These are phyloP conservation scores for Castanospermum australe DNA, from an alignment of 306 rosid species.

Conservation along the genomic window DNA sequence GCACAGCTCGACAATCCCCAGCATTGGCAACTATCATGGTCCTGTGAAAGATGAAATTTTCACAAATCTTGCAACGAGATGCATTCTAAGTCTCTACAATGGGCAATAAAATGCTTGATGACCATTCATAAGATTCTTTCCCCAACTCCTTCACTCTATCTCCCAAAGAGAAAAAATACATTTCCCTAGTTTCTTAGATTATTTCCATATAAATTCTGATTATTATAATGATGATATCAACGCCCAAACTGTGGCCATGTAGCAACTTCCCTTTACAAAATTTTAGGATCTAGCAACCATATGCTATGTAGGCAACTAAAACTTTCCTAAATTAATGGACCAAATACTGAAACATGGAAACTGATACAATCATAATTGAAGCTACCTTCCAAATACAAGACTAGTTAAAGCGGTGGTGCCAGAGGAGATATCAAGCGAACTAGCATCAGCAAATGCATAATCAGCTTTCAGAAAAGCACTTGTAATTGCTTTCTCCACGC, in stretches of 20 bases:
- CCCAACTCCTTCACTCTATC: not conserved
- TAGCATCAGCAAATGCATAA: slow-evolving; percentile 76
- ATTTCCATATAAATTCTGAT: not conserved
- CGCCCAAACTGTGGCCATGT: not conserved
- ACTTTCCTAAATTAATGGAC: not conserved
- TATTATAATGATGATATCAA: not conserved
- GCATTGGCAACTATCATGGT: slow-evolving; percentile 74
- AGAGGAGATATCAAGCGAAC: slow-evolving; percentile 76
- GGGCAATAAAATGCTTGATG: not conserved
- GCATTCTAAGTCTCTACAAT: not conserved
- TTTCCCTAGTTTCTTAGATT: not conserved
- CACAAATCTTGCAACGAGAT: slow-evolving; percentile 1
- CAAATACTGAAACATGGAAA: not conserved
- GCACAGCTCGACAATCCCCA: slow-evolving; percentile 82
- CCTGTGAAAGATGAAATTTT: slow-evolving; percentile 38
- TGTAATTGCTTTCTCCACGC: slow-evolving; percentile 59
- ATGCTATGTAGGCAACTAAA: not conserved
- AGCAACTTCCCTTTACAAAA: not conserved
- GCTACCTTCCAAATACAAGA: slow-evolving; percentile 63
- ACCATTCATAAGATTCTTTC: not conserved
- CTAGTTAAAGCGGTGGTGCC: slow-evolving; percentile 86
- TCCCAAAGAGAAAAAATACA: not conserved
- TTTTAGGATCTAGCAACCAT: not conserved
- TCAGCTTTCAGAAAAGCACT: slow-evolving; percentile 78
- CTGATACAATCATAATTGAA: not conserved